Conservation (phyloP, 805 yeast genomes). For the Kazachstania viticola region DNA sequence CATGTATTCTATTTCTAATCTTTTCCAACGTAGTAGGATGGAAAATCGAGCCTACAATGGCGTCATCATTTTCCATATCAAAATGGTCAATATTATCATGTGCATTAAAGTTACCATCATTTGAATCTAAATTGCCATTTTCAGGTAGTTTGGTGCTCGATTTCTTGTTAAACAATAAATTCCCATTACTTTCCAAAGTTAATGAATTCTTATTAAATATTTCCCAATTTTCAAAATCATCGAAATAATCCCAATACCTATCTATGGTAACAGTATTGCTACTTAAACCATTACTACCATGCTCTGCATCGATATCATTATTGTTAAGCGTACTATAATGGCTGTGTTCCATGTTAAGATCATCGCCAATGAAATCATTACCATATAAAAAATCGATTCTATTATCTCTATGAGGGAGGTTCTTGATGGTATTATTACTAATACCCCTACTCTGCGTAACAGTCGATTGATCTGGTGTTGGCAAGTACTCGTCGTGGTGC, state of each 20-base stretch:
- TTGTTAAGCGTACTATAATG: not conserved
- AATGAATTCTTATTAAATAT: constrained; percentile 15
- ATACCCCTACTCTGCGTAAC: too few relatives aligned
- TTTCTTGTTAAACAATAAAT: constrained; percentile 1
- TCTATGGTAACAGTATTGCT: constrained; percentile 1
- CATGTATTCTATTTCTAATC: constrained; percentile 1
- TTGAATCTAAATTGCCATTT: not conserved
- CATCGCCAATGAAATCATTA: not conserved
- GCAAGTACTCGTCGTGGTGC: too few relatives aligned
- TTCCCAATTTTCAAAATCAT: constrained; percentile 24
- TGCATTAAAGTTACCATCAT: not conserved
- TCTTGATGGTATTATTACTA: not conserved
- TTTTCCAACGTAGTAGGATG: constrained; percentile 1
- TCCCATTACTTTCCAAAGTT: constrained; percentile 17
- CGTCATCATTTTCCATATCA: too few relatives aligned
- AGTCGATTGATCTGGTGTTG: too few relatives aligned
- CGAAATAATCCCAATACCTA: constrained; percentile 23
- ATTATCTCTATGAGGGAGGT: too few relatives aligned
- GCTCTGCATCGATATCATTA: not conserved
- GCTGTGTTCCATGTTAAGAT: not conserved
- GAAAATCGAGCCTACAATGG: constrained; percentile 3
- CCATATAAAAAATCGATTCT: not conserved
- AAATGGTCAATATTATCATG: not conserved
- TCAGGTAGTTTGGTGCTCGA: not conserved
- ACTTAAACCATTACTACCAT: not conserved